Conservation (phyloP, 2,329 filamentous ascomycete species). For the Cordyceps farinosa region DNA sequence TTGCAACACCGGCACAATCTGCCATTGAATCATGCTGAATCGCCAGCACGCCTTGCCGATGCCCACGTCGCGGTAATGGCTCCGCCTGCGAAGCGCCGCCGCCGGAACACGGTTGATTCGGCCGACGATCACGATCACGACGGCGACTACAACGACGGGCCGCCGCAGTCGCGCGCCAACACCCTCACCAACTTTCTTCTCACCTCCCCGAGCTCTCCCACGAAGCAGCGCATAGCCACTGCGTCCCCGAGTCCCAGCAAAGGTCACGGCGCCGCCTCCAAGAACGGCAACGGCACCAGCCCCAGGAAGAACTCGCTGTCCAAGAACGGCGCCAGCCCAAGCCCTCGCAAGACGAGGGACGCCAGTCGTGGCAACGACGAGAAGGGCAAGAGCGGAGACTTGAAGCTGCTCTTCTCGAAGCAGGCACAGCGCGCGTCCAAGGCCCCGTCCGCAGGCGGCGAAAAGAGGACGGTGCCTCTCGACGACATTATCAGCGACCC, state of each 20-base stretch:
- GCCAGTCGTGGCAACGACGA: slow-evolving; percentile 40
- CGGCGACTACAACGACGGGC: slow-evolving; percentile 4
- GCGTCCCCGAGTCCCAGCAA: slow-evolving; percentile 43
- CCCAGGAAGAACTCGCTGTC: slow-evolving; percentile 26
- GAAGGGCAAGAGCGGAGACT: slow-evolving; percentile 52
- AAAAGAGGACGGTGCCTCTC: slow-evolving; percentile 29
- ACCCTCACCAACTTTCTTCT: slow-evolving; percentile 52
- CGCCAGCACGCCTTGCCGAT: slow-evolving; percentile 27
- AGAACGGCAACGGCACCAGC: slow-evolving; percentile 24
- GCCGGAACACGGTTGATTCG: slow-evolving; percentile 51
- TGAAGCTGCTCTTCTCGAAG: slow-evolving; percentile 58
- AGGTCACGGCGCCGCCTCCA: slow-evolving; percentile 18
- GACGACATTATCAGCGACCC: slow-evolving; percentile 53
- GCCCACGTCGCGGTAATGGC: slow-evolving; percentile 45
- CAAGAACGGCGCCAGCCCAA: slow-evolving; percentile 32
- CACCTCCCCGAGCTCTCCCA: slow-evolving; percentile 47
- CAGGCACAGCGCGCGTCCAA: slow-evolving; percentile 51
- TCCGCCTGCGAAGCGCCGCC: slow-evolving; percentile 56
- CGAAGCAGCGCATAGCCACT: slow-evolving; percentile 30
- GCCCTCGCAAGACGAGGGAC: slow-evolving; percentile 39
- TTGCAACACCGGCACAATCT: not conserved
- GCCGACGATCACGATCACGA: slow-evolving; percentile 49
- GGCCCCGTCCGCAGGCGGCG: slow-evolving; percentile 25
- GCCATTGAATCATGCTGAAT: slow-evolving; percentile 20
- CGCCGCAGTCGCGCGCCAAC: slow-evolving; percentile 34